Conservation (phyloP, 768 basidiomycete species). For the Auriscalpium microsporum region DNA sequence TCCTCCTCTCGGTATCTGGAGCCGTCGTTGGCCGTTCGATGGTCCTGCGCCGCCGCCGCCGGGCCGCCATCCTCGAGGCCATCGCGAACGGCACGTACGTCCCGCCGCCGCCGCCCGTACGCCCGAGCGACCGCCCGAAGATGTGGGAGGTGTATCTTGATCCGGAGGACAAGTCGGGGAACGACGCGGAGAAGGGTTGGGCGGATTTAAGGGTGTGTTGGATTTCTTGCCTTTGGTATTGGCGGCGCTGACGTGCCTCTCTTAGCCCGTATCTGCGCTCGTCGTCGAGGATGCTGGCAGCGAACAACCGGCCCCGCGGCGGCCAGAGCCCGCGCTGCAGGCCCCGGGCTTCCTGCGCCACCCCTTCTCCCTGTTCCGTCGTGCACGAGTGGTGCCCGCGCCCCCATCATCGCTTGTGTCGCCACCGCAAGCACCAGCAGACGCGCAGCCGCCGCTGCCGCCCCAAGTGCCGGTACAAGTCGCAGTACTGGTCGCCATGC, state of each 20-base stretch:
- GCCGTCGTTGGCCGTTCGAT: conserved; percentile 3
- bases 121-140: background rate
- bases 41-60: conserved; percentile 4
- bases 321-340: too few species aligned
- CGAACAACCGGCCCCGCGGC: too few species aligned
- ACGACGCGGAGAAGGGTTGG: conserved; percentile 5
- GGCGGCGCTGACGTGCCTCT: background rate
- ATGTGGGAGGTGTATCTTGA: conserved; percentile 3
- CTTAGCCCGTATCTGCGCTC: background rate
- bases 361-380: too few species aligned
- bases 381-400: background rate
- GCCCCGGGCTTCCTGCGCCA: too few species aligned
- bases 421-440: background rate
- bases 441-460: background rate
- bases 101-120: background rate
- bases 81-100: conserved; percentile 1
- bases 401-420: background rate
- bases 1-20: background rate
- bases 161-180: background rate
- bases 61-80: background rate
- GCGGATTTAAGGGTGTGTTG: conserved; percentile 1
- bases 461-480: background rate
- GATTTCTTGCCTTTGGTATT: background rate
- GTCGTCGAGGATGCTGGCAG: background rate
- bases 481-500: background rate